Conservation (phyloP, 2,329 filamentous ascomycete genomes). For the Grosmannia clavigera region DNA sequence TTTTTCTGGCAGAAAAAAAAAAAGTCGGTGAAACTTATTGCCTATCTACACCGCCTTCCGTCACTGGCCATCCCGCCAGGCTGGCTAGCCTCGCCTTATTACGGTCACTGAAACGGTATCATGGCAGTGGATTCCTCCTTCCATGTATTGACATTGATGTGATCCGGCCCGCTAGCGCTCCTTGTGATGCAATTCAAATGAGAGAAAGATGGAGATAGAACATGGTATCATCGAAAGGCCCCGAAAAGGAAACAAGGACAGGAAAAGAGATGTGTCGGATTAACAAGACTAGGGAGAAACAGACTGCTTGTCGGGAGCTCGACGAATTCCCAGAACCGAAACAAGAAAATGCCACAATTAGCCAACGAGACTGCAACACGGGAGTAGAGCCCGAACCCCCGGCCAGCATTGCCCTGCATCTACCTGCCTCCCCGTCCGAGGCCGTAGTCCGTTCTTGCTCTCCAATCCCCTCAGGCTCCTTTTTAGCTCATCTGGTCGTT, state of each 20-base stretch:
- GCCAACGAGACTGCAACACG: no score
- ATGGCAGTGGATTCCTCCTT: background rate
- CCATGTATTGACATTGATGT: background rate
- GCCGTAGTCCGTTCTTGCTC: background rate
- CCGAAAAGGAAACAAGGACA: background rate
- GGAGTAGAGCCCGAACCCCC: background rate
- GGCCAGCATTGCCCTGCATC: background rate
- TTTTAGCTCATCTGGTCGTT: background rate
- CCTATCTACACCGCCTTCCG: background rate
- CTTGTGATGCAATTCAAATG: background rate
- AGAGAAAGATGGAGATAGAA: background rate
- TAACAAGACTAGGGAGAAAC: background rate
- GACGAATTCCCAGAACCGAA: background rate
- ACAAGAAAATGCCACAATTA: background rate
- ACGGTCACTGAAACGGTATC: no score
- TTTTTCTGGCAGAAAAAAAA: slow-evolving; percentile 3
- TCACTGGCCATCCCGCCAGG: background rate
- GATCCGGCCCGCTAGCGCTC: background rate
- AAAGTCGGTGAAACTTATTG: slow-evolving; percentile 1
- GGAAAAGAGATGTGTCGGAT: background rate
- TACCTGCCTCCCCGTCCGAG: background rate
- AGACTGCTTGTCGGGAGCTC: background rate
- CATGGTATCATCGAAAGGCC: background rate
- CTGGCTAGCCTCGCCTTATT: background rate
- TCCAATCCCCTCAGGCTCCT: background rate